Conservation (phyloP, 2,329 filamentous ascomycete species). For the Diaporthe humulicola region DNA sequence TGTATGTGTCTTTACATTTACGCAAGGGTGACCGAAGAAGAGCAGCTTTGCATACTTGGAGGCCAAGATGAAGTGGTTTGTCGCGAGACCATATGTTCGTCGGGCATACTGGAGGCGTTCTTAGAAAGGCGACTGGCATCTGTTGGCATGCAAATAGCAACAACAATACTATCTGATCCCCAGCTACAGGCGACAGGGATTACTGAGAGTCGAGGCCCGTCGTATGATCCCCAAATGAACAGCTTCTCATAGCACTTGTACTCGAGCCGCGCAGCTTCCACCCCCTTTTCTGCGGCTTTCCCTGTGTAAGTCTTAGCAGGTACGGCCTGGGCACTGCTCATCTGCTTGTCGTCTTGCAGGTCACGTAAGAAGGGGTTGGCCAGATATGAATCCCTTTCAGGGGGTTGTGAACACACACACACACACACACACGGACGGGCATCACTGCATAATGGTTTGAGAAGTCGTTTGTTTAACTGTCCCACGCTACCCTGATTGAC, state of each 20-base stretch:
- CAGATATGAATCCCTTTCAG: background rate
- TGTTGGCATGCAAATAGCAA: conserved; percentile 14
- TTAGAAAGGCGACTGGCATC: background rate
- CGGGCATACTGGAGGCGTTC: conserved; percentile 10
- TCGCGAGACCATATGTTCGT: background rate
- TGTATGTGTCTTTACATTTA: background rate
- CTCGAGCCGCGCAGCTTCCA: background rate
- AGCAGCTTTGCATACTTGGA: conserved; percentile 2
- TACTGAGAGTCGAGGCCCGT: background rate
- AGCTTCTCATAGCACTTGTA: background rate
- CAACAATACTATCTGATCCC: background rate
- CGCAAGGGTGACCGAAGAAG: background rate
- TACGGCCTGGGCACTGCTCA: background rate
- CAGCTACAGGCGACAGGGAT: background rate
- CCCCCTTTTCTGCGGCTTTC: background rate
- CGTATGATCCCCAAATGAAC: background rate
- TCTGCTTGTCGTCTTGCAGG: background rate
- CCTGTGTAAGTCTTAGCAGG: background rate
- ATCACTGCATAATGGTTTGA: background rate
- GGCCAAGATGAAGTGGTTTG: background rate
- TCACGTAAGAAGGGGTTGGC: background rate
- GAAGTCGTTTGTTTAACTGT: background rate
- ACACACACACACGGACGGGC: background rate
- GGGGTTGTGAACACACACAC: background rate
- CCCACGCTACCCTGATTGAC: conserved; percentile 37